Conservation (phyloP, 2,329 filamentous ascomycete genomes). For the Hymenoscyphus infarciens region DNA sequence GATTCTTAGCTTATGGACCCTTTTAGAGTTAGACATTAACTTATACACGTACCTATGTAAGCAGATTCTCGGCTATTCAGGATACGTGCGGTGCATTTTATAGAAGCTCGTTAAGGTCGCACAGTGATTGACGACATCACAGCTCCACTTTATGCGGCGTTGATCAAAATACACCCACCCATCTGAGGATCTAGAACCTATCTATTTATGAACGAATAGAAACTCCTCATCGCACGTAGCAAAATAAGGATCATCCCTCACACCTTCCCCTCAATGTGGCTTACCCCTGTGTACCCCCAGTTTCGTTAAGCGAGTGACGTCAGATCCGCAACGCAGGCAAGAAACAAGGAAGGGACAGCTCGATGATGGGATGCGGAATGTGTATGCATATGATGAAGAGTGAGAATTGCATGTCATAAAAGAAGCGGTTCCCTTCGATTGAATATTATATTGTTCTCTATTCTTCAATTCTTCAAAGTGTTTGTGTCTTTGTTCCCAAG, state of each 20-base stretch:
- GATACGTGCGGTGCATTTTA: not conserved
- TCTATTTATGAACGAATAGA: not conserved
- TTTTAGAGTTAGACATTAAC: no score
- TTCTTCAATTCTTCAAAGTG: not conserved
- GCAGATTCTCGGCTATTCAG: no score
- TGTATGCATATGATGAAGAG: not conserved
- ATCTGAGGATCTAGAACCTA: not conserved
- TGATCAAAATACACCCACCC: not conserved
- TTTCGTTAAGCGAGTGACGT: slow-evolving; percentile 4
- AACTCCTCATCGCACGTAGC: not conserved
- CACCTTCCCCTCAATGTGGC: not conserved
- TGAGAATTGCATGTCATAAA: slow-evolving; percentile 3
- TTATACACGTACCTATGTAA: no score
- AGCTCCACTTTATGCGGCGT: not conserved
- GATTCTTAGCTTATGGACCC: no score
- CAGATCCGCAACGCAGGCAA: not conserved
- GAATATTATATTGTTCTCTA: not conserved
- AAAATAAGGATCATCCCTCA: not conserved
- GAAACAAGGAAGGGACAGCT: not conserved
- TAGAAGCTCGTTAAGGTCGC: not conserved
- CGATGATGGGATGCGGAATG: not conserved
- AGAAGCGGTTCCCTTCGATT: not conserved
- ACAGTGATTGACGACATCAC: slow-evolving; percentile 1
- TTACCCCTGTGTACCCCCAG: not conserved
- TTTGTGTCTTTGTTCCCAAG: not conserved